These are phyloP conservation scores for Ilex aquifolium DNA, from an alignment of 257 asterid species.

Conservation along the genomic window DNA sequence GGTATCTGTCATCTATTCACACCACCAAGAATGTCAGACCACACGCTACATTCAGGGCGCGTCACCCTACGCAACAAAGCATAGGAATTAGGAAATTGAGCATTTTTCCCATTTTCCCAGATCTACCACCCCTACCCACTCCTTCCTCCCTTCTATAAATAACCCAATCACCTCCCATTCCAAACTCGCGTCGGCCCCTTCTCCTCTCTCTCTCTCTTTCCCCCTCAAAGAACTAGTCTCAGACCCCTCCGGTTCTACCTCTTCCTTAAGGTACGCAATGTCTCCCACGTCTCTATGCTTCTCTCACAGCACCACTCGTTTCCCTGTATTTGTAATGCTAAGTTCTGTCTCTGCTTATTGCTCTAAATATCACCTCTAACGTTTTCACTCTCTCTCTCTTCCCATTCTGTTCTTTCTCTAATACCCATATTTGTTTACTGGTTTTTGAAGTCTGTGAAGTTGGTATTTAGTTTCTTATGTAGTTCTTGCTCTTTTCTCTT, in stretches of 20 bases:
- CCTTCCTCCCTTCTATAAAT: slow-evolving; percentile 11
- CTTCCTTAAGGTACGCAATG: slow-evolving; percentile 21
- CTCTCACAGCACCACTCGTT: background rate
- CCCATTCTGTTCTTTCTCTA: background rate
- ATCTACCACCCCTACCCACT: no score
- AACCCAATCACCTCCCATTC: slow-evolving; percentile 4
- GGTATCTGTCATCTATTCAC: no score
- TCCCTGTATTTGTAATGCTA: no score
- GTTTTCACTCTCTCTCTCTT: background rate
- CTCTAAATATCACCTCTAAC: background rate
- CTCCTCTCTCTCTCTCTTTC: slow-evolving; percentile 12
- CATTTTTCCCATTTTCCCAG: no score
- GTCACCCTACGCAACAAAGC: no score
- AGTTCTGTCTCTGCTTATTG: background rate
- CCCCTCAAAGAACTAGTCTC: background rate
- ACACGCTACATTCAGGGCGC: no score
- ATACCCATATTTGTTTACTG: background rate
- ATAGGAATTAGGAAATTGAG: no score
- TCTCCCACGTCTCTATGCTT: background rate
- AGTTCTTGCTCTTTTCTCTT: background rate
- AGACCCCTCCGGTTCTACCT: slow-evolving; percentile 1
- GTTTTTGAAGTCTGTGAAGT: slow-evolving; percentile 1
- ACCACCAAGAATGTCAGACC: no score
- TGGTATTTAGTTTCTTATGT: background rate
- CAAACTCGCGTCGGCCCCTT: slow-evolving; percentile 35